phyloP scores from a whole-genome alignment of 148 eudicot genomes.

The Camellia granthamiana region DNA sequence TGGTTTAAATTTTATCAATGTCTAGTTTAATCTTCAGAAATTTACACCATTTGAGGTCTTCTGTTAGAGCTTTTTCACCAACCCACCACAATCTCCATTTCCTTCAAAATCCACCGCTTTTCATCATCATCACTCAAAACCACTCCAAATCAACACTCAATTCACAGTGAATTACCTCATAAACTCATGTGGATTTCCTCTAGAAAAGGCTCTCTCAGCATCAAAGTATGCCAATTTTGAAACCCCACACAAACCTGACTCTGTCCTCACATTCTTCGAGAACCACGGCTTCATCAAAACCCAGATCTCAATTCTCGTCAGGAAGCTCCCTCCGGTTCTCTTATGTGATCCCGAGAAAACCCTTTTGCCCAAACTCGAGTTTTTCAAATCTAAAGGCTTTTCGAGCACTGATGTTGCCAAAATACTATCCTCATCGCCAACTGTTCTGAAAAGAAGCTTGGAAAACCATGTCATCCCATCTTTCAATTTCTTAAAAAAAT shows the following conservation, averaged over 20 bases:
- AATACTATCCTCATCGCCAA: background rate
- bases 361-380: conserved; percentile 14
- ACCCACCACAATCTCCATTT: too few relatives aligned
- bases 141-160: too few relatives aligned
- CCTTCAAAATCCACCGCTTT: too few relatives aligned
- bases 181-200: too few relatives aligned
- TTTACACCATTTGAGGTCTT: background rate
- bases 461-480: conserved; percentile 2
- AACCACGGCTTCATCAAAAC: too few relatives aligned
- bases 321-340: background rate
- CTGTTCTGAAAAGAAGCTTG: background rate
- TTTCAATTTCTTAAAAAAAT: background rate
- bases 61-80: background rate
- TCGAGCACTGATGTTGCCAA: background rate
- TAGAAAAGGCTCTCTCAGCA: too few relatives aligned
- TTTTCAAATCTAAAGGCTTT: conserved; percentile 2
- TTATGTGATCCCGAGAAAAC: background rate
- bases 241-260: too few relatives aligned
- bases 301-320: background rate
- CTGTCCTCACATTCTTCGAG: too few relatives aligned
- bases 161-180: too few relatives aligned
- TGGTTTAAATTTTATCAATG: background rate
- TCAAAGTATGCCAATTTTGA: too few relatives aligned
- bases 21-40: background rate
- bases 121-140: too few relatives aligned